Percentiles rank a stretch among this genome's conserved stretches.
Conservation (phyloP, 768 basidiomycete species). For the Ramaria rubella region DNA sequence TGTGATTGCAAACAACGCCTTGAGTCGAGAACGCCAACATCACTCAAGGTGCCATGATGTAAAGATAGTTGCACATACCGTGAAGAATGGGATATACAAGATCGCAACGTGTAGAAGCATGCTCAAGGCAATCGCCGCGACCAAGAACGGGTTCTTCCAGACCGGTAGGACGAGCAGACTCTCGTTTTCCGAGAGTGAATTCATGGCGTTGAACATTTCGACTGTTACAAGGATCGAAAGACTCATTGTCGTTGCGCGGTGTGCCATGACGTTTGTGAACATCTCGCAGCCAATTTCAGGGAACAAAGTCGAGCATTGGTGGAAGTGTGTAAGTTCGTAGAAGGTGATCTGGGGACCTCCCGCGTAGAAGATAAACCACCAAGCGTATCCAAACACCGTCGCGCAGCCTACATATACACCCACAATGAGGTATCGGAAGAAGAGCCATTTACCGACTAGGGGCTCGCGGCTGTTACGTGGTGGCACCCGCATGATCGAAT, state of each 20-base stretch:
- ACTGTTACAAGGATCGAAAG: slow-evolving; percentile 93
- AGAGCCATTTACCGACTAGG: slow-evolving; percentile 86
- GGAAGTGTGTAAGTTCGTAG: slow-evolving; percentile 93
- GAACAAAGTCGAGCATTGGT: slow-evolving; percentile 78
- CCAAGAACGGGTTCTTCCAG: slow-evolving; percentile 93
- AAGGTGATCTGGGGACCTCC: slow-evolving; percentile 91
- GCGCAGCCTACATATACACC: slow-evolving; percentile 92
- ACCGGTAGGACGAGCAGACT: slow-evolving; percentile 80
- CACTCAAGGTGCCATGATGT: too few relatives aligned
- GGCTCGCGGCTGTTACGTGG: slow-evolving; percentile 89
- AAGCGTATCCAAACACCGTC: slow-evolving; percentile 96
- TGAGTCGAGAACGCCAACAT: slow-evolving; percentile 24
- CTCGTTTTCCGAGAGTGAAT: slow-evolving; percentile 97
- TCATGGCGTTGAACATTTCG: slow-evolving; percentile 98
- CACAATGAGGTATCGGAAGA: slow-evolving; percentile 92
- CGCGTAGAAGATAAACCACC: slow-evolving; percentile 95
- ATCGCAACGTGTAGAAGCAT: slow-evolving; percentile 94
- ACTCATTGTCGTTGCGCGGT: slow-evolving; percentile 90
- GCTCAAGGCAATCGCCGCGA: slow-evolving; percentile 80
- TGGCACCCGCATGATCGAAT: slow-evolving; percentile 93
- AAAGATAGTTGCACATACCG: slow-evolving; percentile 42
- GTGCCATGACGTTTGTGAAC: slow-evolving; percentile 85
- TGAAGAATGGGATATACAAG: slow-evolving; percentile 95
- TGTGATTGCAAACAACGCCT: slow-evolving; percentile 84
- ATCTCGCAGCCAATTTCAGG: slow-evolving; percentile 92